Conservation (phyloP, 208 protist species). For the Leptomonas pyrrhocoris region DNA sequence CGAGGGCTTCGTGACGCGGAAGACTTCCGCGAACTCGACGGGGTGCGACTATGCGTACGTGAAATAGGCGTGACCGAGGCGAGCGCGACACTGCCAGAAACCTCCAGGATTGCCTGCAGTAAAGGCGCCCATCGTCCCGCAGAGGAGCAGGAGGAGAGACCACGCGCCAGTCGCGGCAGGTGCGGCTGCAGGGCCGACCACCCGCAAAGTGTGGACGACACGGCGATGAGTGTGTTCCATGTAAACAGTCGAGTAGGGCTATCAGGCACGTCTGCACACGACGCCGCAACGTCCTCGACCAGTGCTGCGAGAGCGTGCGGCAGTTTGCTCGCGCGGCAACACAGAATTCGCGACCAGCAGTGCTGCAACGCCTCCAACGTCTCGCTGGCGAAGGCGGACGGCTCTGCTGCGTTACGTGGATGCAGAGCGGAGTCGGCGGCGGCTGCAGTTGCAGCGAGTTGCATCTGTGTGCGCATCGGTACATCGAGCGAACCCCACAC, state of each 20-base stretch:
- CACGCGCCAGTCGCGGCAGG: background rate
- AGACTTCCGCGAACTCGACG: background rate
- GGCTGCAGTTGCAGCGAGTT: background rate
- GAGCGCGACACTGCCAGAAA: background rate
- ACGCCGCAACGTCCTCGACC: conserved; percentile 6
- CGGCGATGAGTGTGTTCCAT: conserved; percentile 10
- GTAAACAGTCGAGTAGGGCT: background rate
- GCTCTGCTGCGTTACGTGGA: background rate
- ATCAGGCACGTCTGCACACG: background rate
- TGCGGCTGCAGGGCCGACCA: conserved; percentile 28
- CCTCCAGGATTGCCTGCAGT: conserved; percentile 16
- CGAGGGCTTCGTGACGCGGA: background rate
- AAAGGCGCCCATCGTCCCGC: conserved; percentile 3
- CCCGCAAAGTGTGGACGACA: conserved; percentile 17
- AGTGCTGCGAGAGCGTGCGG: conserved; percentile 3
- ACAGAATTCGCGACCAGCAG: conserved; percentile 13
- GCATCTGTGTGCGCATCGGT: conserved; percentile 8
- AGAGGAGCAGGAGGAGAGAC: background rate
- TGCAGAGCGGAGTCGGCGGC: background rate
- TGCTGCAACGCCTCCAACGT: background rate
- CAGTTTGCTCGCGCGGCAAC: background rate
- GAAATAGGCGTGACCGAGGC: background rate
- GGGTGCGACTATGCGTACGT: background rate
- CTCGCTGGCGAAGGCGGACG: background rate
- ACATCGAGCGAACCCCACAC: conserved; percentile 20